A percentile compares a stretch with the other conserved stretches of the same genome.
Conservation (phyloP, 495 filamentous ascomycete species). For the Xylaria telfairii region DNA sequence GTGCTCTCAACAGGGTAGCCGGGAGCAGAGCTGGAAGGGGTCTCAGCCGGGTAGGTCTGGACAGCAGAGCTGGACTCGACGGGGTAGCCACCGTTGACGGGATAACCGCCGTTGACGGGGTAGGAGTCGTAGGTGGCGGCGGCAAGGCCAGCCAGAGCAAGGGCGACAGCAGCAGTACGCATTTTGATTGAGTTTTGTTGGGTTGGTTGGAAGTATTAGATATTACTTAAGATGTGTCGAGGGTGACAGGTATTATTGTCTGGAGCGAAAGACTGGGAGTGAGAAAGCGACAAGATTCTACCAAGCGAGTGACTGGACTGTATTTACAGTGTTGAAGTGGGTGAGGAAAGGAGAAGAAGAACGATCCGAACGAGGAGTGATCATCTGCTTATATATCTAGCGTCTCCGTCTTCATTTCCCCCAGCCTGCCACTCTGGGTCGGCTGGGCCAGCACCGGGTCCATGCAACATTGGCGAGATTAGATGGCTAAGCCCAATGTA, state of each 20-base stretch:
- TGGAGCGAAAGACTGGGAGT: slow-evolving; percentile 27
- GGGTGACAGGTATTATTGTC: slow-evolving; percentile 21
- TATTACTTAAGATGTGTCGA: slow-evolving; percentile 30
- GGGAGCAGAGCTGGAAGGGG: slow-evolving; percentile 10
- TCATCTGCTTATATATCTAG: slow-evolving; percentile 30
- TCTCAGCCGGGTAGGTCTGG: slow-evolving; percentile 23
- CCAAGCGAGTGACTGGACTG: slow-evolving; percentile 31
- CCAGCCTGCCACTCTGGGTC: slow-evolving; percentile 6
- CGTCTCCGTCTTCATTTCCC: slow-evolving; percentile 24
- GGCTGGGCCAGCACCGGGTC: background rate
- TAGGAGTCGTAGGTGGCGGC: slow-evolving; percentile 26
- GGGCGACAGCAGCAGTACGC: slow-evolving; percentile 26
- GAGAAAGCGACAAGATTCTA: slow-evolving; percentile 23
- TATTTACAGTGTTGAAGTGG: slow-evolving; percentile 24
- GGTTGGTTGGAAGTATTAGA: slow-evolving; percentile 26
- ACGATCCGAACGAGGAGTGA: slow-evolving; percentile 7
- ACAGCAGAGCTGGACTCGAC: slow-evolving; percentile 16
- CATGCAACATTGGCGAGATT: slow-evolving; percentile 25
- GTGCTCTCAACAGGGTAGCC: slow-evolving; percentile 14
- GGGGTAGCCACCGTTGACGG: slow-evolving; percentile 23
- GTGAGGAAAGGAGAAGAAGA: slow-evolving; percentile 14
- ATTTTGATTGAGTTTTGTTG: slow-evolving; percentile 25
- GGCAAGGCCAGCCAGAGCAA: slow-evolving; percentile 27
- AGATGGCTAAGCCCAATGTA: slow-evolving; percentile 23
- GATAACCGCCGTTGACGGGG: slow-evolving; percentile 22